Conservation (phyloP, 805 yeast genomes). For the Lachancea sp. region DNA sequence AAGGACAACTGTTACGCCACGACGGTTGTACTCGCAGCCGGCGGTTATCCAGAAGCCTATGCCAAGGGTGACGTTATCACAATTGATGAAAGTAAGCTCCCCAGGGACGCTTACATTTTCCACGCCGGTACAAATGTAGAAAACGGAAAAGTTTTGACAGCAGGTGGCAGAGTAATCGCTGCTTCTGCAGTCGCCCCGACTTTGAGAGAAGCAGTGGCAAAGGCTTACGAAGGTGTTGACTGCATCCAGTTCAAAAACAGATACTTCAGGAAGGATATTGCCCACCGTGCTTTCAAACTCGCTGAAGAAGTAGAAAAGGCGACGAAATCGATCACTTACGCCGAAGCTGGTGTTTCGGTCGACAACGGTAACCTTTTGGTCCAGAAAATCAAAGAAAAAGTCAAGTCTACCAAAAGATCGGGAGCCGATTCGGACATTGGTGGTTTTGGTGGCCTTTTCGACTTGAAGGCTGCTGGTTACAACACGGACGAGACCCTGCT, state of each 20-base stretch:
- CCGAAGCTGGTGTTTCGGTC: slow-evolving; percentile 94
- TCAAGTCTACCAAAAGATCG: slow-evolving; percentile 84
- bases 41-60: slow-evolving; percentile 91
- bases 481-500: slow-evolving; percentile 65
- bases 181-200: slow-evolving; percentile 78
- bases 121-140: slow-evolving; percentile 86
- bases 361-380: slow-evolving; percentile 91
- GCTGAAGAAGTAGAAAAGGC: slow-evolving; percentile 15
- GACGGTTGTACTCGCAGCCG: slow-evolving; percentile 94
- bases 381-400: slow-evolving; percentile 82
- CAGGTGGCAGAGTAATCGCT: slow-evolving; percentile 97
- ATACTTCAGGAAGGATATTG: slow-evolving; percentile 89
- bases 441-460: slow-evolving; percentile 97
- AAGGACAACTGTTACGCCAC: slow-evolving; percentile 60
- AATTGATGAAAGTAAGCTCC: slow-evolving; percentile 30
- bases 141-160: slow-evolving; percentile 59
- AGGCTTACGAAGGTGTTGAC: slow-evolving; percentile 81
- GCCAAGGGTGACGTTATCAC: slow-evolving; percentile 80
- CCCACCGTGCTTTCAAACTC: slow-evolving; percentile 87
- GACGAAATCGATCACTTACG: slow-evolving; percentile 64
- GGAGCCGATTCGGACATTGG: slow-evolving; percentile 99
- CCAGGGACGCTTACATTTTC: slow-evolving; percentile 60
- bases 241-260: slow-evolving; percentile 64
- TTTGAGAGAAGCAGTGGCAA: slow-evolving; percentile 72
- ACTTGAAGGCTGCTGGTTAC: slow-evolving; percentile 82